Percentiles rank a stretch among this genome's conserved stretches.
phyloP scores from a whole-genome alignment of 2,329 filamentous ascomycete genomes.

The Phaeoacremonium minimum region DNA sequence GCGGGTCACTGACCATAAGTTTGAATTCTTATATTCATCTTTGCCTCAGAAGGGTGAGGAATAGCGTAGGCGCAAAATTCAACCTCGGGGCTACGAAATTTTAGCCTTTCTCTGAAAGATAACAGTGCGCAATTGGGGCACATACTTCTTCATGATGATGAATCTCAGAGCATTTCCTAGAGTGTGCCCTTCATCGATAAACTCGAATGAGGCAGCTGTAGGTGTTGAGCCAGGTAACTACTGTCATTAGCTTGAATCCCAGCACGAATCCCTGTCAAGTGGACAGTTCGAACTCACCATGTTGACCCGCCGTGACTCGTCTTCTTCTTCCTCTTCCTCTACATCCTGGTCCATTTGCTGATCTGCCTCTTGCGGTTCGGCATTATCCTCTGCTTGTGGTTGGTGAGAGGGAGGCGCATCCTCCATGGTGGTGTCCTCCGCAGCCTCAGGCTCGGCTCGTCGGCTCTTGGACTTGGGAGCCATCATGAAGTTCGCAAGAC shows the following conservation, averaged over 20 bases:
- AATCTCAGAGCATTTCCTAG: slow-evolving; percentile 91
- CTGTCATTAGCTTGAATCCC: slow-evolving; percentile 59
- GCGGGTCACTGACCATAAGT: slow-evolving; percentile 70
- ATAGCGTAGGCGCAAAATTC: slow-evolving; percentile 99
- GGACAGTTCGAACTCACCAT: too few species aligned
- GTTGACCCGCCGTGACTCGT: slow-evolving; percentile 12
- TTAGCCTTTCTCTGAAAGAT: slow-evolving; percentile 5
- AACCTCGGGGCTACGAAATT: slow-evolving; percentile 69
- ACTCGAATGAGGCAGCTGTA: slow-evolving; percentile 91
- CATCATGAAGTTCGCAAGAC: too few species aligned
- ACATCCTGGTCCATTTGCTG: slow-evolving; percentile 23
- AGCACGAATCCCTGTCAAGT: too few species aligned
- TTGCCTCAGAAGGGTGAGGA: slow-evolving; percentile 89
- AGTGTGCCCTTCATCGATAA: slow-evolving; percentile 90
- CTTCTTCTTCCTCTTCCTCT: slow-evolving; percentile 22
- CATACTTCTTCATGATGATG: slow-evolving; percentile 98
- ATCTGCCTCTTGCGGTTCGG: slow-evolving; percentile 25
- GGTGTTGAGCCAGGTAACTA: slow-evolving; percentile 82
- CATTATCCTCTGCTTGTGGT: slow-evolving; percentile 22
- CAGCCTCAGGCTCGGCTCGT: not conserved
- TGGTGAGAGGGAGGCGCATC: slow-evolving; percentile 35
- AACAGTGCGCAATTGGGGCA: slow-evolving; percentile 4
- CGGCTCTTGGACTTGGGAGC: not conserved
- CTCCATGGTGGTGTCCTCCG: slow-evolving; percentile 33
- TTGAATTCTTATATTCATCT: slow-evolving; percentile 97